A percentile compares a stretch with the other conserved stretches of the same genome.
Evolutionary conservation across 139 green algal genomes (phyloP).

Genomic region (Micromonas commoda): DNA sequence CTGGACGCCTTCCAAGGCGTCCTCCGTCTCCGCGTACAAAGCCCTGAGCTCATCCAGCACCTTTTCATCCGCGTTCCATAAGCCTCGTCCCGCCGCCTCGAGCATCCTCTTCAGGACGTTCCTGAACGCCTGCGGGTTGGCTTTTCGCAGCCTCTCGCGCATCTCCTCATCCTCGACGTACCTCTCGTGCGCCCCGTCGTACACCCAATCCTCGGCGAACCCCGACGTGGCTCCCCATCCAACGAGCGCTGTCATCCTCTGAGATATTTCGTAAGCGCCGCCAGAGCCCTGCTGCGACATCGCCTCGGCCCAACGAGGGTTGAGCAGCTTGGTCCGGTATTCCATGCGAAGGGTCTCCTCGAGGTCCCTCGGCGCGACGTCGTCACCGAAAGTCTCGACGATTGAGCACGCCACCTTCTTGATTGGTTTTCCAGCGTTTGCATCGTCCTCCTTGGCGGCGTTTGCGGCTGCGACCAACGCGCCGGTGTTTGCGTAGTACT

Average conservation of each 20-base stretch:
- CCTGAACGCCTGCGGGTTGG: conserved; percentile 60
- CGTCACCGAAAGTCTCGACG: conserved; percentile 77
- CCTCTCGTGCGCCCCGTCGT: conserved; percentile 73
- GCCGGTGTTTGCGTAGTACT: conserved; percentile 91
- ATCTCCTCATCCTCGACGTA: conserved; percentile 85
- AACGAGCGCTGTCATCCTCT: conserved; percentile 86
- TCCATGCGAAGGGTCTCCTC: conserved; percentile 79
- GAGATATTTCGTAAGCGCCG: conserved; percentile 88
- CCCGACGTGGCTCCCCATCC: conserved; percentile 86
- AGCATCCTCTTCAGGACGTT: conserved; percentile 70
- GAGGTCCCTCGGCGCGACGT: conserved; percentile 66
- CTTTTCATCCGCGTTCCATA: conserved; percentile 76
- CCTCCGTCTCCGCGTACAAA: conserved; percentile 18
- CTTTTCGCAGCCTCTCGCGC: conserved; percentile 61
- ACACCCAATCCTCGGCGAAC: conserved; percentile 89
- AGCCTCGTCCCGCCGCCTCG: conserved; percentile 82
- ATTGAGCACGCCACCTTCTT: conserved; percentile 50
- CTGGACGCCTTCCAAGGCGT: conserved; percentile 18
- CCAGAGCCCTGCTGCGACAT: conserved; percentile 85
- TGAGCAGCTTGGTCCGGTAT: conserved; percentile 86
- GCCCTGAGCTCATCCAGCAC: conserved; percentile 24
- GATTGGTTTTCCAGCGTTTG: neutral
- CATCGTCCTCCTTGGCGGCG: conserved; percentile 45
- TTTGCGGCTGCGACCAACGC: conserved; percentile 77
- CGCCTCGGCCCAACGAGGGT: conserved; percentile 85